Percentiles rank a stretch among this genome's conserved stretches.
These are phyloP conservation scores for Hericium coralloides DNA, from an alignment of 768 basidiomycete species.

Conservation along the genomic window DNA sequence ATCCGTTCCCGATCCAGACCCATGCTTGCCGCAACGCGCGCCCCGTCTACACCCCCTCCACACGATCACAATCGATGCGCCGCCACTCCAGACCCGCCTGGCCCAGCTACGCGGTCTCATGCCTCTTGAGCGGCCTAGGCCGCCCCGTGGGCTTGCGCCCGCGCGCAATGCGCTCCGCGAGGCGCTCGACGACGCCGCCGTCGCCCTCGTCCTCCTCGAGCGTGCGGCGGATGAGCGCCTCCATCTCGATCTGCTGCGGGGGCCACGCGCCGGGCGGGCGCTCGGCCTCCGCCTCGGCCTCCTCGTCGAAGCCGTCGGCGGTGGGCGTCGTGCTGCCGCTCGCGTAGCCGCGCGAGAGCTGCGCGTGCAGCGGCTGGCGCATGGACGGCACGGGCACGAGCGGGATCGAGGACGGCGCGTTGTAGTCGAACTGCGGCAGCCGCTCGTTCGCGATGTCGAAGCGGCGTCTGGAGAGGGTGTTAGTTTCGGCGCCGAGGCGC, in stretches of 20 bases:
- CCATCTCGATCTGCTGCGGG: slow-evolving; percentile 36
- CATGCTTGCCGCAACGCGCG: neutral
- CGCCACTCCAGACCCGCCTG: neutral
- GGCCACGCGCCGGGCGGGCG: slow-evolving; percentile 27
- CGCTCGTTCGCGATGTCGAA: slow-evolving; percentile 71
- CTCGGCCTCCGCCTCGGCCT: slow-evolving; percentile 17
- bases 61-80: neutral
- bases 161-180: slow-evolving; percentile 55
- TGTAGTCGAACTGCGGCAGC: slow-evolving; percentile 46
- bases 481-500: neutral
- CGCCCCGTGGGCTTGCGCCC: slow-evolving; percentile 36
- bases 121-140: slow-evolving; percentile 51
- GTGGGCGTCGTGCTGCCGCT: slow-evolving; percentile 12
- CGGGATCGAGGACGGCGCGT: slow-evolving; percentile 21
- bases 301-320: neutral
- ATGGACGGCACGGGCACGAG: slow-evolving; percentile 59
- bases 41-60: neutral
- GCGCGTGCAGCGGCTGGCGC: slow-evolving; percentile 26
- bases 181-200: slow-evolving; percentile 44
- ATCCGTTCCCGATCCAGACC: neutral
- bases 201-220: slow-evolving; percentile 46
- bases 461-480: slow-evolving; percentile 40
- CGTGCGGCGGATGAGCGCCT: slow-evolving; percentile 53
- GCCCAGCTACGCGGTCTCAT: slow-evolving; percentile 42
- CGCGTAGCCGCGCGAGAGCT: slow-evolving; percentile 3